Conservation (phyloP, 2,329 filamentous ascomycete species). For the Fusarium mangiferae region DNA sequence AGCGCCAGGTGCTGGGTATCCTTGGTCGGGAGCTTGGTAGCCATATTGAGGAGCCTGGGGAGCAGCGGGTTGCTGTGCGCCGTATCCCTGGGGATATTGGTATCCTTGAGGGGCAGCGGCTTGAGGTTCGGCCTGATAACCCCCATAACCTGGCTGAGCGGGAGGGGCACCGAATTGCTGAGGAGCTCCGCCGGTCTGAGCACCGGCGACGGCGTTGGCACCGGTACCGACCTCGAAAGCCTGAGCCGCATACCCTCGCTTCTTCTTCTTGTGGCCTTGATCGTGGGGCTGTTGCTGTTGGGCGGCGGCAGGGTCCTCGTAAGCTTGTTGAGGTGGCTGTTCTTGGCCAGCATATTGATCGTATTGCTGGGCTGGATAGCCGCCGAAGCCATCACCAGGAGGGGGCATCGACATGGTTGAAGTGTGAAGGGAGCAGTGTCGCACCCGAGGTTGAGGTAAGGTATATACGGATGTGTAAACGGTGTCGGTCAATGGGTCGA, state of each 20-base stretch:
- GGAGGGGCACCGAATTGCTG: constrained; percentile 60
- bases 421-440: constrained; percentile 43
- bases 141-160: constrained; percentile 65
- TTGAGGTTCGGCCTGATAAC: constrained; percentile 64
- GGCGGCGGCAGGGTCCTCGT: constrained; percentile 48
- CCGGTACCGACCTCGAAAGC: constrained; percentile 93
- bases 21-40: constrained; percentile 75
- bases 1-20: constrained; percentile 67
- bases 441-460: constrained; percentile 36
- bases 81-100: constrained; percentile 57
- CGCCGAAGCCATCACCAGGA: constrained; percentile 59
- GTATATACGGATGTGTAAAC: constrained; percentile 12
- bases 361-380: constrained; percentile 48
- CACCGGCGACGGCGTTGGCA: constrained; percentile 75
- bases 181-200: constrained; percentile 52
- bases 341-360: constrained; percentile 58
- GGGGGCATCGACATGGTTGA: constrained; percentile 67
- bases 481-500: constrained; percentile 29
- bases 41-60: constrained; percentile 60
- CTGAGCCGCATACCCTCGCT: constrained; percentile 92
- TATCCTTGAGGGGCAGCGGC: constrained; percentile 53
- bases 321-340: constrained; percentile 55
- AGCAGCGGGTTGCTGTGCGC: constrained; percentile 53
- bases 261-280: constrained; percentile 78
- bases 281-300: constrained; percentile 44